Conservation (phyloP, 305 asterid genomes). For the Fraxinus velutina region DNA sequence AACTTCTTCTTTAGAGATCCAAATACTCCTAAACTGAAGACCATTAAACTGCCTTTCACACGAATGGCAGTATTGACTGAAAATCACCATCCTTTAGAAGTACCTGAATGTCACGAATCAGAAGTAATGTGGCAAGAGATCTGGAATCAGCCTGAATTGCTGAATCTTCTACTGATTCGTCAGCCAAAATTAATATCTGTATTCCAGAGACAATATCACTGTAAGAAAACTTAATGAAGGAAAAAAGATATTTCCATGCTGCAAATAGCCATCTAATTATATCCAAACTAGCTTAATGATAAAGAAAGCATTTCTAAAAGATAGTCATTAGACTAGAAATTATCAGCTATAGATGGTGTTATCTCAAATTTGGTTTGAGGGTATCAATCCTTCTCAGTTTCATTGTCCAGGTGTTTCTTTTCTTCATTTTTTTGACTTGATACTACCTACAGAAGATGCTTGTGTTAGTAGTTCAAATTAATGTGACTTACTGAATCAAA, state of each 20-base stretch:
- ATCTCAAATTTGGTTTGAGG: background rate
- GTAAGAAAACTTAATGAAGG: slow-evolving; percentile 11
- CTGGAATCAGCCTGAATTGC: slow-evolving; percentile 94
- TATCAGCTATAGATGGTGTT: background rate
- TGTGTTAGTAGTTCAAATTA: background rate
- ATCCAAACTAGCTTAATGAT: background rate
- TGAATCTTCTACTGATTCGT: slow-evolving; percentile 90
- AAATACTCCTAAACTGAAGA: background rate
- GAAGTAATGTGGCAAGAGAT: slow-evolving; percentile 82
- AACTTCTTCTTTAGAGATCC: background rate
- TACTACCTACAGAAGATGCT: slow-evolving; percentile 16
- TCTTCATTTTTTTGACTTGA: slow-evolving; percentile 5
- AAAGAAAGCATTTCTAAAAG: background rate
- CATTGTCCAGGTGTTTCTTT: background rate
- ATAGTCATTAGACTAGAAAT: background rate
- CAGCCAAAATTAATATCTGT: slow-evolving; percentile 84
- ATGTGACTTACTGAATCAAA: slow-evolving; percentile 71
- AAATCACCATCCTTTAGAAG: slow-evolving; percentile 10
- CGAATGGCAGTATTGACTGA: background rate
- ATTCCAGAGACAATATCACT: slow-evolving; percentile 22
- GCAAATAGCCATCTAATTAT: slow-evolving; percentile 6
- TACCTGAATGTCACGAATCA: slow-evolving; percentile 95
- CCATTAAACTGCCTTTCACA: background rate
- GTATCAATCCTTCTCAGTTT: slow-evolving; percentile 4
- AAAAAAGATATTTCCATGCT: slow-evolving; percentile 6